These are phyloP conservation scores for Cladosporium sp. DNA, from an alignment of 2,329 filamentous ascomycete genomes.

Conservation along the genomic window DNA sequence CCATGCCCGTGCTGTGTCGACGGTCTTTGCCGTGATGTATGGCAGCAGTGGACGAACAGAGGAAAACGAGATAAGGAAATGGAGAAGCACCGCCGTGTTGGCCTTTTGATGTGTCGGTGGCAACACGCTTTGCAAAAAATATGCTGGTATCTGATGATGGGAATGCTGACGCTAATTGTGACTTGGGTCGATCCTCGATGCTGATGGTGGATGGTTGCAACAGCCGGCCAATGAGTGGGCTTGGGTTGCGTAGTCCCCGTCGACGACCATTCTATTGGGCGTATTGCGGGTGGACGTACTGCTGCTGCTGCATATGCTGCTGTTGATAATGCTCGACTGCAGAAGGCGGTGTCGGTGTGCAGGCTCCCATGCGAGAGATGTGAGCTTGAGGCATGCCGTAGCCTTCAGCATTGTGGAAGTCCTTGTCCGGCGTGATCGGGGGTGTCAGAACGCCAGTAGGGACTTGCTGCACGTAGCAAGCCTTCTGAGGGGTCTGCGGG, in stretches of 20 bases:
- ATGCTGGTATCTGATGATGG: slow-evolving; percentile 17
- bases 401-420: slow-evolving; percentile 30
- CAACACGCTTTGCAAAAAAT: slow-evolving; percentile 14
- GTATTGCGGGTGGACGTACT: slow-evolving; percentile 31
- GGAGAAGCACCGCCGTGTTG: neutral
- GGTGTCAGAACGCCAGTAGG: slow-evolving; percentile 79
- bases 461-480: slow-evolving; percentile 62
- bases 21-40: neutral
- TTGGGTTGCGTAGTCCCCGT: neutral
- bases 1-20: neutral
- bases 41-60: neutral
- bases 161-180: slow-evolving; percentile 18
- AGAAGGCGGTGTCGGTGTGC: slow-evolving; percentile 37
- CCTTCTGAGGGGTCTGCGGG: slow-evolving; percentile 79
- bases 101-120: neutral
- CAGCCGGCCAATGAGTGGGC: neutral
- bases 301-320: slow-evolving; percentile 25
- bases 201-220: slow-evolving; percentile 4
- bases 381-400: slow-evolving; percentile 30
- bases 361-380: slow-evolving; percentile 28
- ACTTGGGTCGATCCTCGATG: slow-evolving; percentile 9
- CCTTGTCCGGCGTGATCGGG: slow-evolving; percentile 75
- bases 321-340: slow-evolving; percentile 30
- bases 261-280: slow-evolving; percentile 26
- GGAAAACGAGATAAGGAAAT: slow-evolving; percentile 6